Evolutionary conservation across 257 asterid species (phyloP).

Genomic region (Solanum piurae): DNA sequence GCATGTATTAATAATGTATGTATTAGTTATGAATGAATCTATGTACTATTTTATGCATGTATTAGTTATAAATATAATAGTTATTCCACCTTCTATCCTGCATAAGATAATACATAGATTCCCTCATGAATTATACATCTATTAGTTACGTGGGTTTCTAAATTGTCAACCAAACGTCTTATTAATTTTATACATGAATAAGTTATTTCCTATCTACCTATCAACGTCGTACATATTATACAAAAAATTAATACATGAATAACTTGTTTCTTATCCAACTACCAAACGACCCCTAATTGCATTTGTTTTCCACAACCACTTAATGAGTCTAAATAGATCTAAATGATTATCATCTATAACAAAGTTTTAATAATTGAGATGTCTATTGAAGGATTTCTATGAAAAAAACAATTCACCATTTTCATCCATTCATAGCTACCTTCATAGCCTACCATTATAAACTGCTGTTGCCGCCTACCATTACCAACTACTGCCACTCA

Average conservation of each 20-base stretch:
- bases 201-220: not conserved
- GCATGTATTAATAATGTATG: not conserved
- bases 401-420: not conserved
- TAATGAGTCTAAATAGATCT: not conserved
- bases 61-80: not conserved
- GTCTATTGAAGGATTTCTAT: not conserved
- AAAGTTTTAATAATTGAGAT: not conserved
- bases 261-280: not conserved
- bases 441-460: not conserved
- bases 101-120: not conserved
- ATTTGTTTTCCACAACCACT: not conserved
- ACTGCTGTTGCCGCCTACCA: not conserved
- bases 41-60: not conserved
- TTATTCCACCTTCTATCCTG: not conserved
- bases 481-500: not conserved
- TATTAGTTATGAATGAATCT: too few relatives aligned
- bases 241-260: not conserved
- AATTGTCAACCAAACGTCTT: not conserved
- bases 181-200: not conserved
- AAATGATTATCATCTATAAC: not conserved
- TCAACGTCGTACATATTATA: not conserved
- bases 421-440: not conserved
- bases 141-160: not conserved
- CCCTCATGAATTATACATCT: not conserved
- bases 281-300: not conserved